Conservation (phyloP, 345 rosid genomes). For the Salix viminalis region DNA sequence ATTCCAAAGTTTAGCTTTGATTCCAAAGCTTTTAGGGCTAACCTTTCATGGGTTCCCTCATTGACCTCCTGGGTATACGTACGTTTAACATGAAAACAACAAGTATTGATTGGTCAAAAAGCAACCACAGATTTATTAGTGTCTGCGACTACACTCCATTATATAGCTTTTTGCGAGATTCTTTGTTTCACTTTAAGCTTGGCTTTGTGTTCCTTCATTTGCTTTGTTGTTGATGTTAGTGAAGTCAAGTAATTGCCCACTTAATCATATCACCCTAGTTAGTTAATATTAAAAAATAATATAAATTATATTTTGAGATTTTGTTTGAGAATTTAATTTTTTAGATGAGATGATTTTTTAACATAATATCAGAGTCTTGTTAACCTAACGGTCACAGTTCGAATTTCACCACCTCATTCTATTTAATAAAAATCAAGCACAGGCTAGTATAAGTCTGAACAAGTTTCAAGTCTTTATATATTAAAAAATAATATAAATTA, state of each 20-base stretch:
- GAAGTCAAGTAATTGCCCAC: conserved; percentile 48
- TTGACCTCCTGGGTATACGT: conserved; percentile 41
- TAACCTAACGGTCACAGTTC: too few species aligned
- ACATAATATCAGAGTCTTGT: too few species aligned
- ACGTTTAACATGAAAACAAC: conserved; percentile 6
- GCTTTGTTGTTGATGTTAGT: conserved; percentile 62
- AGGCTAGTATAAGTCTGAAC: too few species aligned
- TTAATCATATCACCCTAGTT: conserved; percentile 16
- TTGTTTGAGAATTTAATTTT: fast-evolving
- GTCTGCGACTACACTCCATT: conserved; percentile 78
- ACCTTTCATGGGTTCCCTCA: conserved; percentile 44
- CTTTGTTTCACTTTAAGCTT: conserved; percentile 57
- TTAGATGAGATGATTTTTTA: too few species aligned
- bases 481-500: too few species aligned
- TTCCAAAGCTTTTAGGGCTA: conserved; percentile 42
- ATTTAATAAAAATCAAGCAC: too few species aligned
- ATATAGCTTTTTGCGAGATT: conserved; percentile 71
- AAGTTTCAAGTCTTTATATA: too few species aligned
- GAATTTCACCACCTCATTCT: too few species aligned
- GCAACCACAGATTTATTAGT: conserved; percentile 55
- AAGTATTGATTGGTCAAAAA: conserved; percentile 52
- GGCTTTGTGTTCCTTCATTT: conserved; percentile 59
- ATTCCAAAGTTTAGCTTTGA: conserved; percentile 38
- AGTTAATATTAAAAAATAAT: too few species aligned
- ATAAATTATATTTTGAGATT: too few species aligned